Conservation (phyloP, 345 rosid genomes). For the Angophora floribunda region DNA sequence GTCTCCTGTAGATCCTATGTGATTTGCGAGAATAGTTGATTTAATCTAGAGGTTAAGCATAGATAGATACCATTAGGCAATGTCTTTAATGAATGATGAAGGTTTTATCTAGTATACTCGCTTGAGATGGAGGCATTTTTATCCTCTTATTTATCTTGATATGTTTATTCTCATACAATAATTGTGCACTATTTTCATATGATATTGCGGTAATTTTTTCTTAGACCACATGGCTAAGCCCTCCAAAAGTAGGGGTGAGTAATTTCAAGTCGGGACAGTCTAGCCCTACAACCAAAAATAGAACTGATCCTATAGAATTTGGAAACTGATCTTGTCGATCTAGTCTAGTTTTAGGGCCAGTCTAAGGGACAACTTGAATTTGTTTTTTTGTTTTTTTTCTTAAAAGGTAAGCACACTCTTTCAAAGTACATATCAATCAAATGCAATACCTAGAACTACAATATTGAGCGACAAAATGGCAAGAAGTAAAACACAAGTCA, state of each 20-base stretch:
- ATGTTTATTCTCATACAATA: neutral
- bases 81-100: neutral
- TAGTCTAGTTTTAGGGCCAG: too few relatives aligned
- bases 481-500: too few relatives aligned
- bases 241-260: neutral
- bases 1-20: neutral
- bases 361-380: too few relatives aligned
- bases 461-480: too few relatives aligned
- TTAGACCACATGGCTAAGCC: neutral
- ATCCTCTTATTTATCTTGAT: neutral
- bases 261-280: too few relatives aligned
- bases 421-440: too few relatives aligned
- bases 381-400: too few relatives aligned
- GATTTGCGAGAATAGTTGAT: neutral
- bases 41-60: neutral
- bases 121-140: neutral
- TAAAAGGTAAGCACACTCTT: too few relatives aligned
- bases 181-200: neutral
- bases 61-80: neutral
- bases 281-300: too few relatives aligned
- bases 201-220: neutral
- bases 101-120: neutral
- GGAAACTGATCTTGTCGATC: too few relatives aligned
- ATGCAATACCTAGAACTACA: too few relatives aligned
- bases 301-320: too few relatives aligned